A percentile compares a stretch with the other conserved stretches of the same genome.
phyloP scores from a whole-genome alignment of 495 filamentous ascomycete species.

The Penicillium coffeae region DNA sequence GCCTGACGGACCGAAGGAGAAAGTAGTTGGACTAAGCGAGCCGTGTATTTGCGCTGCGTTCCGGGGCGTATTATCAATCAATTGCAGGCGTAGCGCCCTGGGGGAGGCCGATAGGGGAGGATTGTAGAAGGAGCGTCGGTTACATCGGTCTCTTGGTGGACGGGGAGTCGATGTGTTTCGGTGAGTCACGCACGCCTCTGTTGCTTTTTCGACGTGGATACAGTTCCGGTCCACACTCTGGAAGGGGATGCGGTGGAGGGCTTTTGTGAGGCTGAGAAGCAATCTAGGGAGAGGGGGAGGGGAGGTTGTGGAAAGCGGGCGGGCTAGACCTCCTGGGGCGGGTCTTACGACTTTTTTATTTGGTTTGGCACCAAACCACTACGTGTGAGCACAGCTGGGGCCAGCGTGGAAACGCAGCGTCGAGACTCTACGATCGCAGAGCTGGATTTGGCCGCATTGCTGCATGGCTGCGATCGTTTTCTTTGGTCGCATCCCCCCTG shows the following conservation, averaged over 20 bases:
- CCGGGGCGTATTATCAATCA: neutral
- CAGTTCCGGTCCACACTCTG: slow-evolving; percentile 2
- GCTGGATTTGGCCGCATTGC: neutral
- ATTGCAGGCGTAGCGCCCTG: slow-evolving; percentile 10
- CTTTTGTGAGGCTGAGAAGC: neutral
- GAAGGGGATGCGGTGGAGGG: slow-evolving; percentile 2
- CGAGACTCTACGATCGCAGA: no score
- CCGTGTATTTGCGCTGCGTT: neutral
- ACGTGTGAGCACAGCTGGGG: neutral
- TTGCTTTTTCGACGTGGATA: slow-evolving; percentile 5
- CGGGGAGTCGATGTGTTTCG: slow-evolving; percentile 3
- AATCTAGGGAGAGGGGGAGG: neutral
- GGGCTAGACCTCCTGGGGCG: neutral
- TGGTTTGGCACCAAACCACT: neutral
- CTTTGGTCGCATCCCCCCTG: neutral
- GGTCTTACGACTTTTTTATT: neutral
- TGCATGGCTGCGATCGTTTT: slow-evolving; percentile 1
- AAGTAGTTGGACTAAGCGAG: neutral
- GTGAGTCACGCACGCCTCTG: slow-evolving; percentile 14
- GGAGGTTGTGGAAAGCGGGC: neutral
- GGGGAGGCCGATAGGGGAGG: slow-evolving; percentile 28
- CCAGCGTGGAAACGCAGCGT: no score
- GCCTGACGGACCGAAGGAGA: neutral
- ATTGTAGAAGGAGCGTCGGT: slow-evolving; percentile 32
- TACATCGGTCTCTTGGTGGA: slow-evolving; percentile 32